Evolutionary conservation across 768 basidiomycete genomes (phyloP).

Genomic region (Stropharia rugosoannulata): DNA sequence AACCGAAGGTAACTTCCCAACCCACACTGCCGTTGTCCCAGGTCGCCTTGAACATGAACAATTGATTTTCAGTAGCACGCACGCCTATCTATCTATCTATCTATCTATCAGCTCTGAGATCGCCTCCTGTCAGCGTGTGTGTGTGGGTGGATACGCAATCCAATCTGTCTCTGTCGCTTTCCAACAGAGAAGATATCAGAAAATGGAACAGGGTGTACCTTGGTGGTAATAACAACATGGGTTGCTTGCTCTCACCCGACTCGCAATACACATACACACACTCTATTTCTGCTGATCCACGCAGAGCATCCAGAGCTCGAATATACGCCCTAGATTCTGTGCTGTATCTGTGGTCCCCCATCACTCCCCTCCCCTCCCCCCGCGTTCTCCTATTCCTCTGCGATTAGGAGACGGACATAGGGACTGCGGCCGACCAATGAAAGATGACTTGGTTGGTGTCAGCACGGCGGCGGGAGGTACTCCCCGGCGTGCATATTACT

Average conservation of each 20-base stretch:
- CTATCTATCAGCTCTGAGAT: too few species aligned
- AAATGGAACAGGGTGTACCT: neutral
- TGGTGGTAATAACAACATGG: too few species aligned
- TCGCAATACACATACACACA: too few species aligned
- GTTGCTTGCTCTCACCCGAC: neutral
- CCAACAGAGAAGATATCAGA: too few species aligned
- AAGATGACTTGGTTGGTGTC: neutral
- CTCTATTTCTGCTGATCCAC: neutral
- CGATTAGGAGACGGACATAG: neutral
- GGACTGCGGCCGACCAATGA: neutral
- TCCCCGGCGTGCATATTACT: neutral
- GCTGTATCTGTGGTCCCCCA: neutral
- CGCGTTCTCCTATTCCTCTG: neutral
- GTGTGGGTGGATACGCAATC: too few species aligned
- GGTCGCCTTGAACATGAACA: too few species aligned
- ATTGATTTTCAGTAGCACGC: too few species aligned
- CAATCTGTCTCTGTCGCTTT: too few species aligned
- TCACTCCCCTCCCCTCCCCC: neutral
- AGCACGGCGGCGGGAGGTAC: conserved; percentile 2
- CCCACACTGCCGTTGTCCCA: too few species aligned
- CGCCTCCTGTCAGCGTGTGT: too few species aligned
- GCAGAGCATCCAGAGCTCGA: neutral
- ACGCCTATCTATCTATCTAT: too few species aligned
- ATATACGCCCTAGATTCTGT: neutral
- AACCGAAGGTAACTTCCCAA: too few species aligned